Base-by-base conservation (phyloP, 768 basidiomycete genomes). In the Crepidotus variabilis region DNA sequence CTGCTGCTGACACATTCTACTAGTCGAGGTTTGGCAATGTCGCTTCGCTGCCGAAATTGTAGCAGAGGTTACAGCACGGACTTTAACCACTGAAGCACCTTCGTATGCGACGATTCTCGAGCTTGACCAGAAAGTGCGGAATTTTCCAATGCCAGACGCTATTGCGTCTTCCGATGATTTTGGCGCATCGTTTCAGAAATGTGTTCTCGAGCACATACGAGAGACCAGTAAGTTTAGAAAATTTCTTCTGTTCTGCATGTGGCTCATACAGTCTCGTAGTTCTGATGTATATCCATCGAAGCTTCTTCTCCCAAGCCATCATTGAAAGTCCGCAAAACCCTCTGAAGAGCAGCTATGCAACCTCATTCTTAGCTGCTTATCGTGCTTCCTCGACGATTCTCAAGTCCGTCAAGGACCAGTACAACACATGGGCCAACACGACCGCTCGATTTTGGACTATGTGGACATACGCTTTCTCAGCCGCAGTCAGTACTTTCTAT, bases 231-330 rank as follows among this genome's bases (percentile, higher is more conserved):
- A 2, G 71, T 39, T 48, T 16, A 0, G 6, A 20, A 14, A 13
- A 35, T 18, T 9, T 33, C 34, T 16, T 14, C 9, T 16, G 8
- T 28, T 28, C 28, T 8, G 3, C 28, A 28, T 28, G 28, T 28
- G 28, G 28, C 28, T 28, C 28, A 16, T 16, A 3, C 13, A 3
- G 2, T 14, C 20, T n/a, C 10, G 11, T 20, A 66, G 85, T 83
- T 20, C 71, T 86, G 16, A 73, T 86, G 64, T 84, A 84, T 64
- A 79, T 88, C 32, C 85, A 86, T 61, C 78, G 86, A 22, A 78
- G 78, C 56, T 89, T 86, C 73, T 88, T 88, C 57, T 86, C 87
- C 0, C 84, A 85, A 63, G 87, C 87, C 2, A 81, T 88, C 60
- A 82, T 85, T 22, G 85, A 88, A 55, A 77, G 83, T 35, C 86